Evolutionary conservation across 108 stramenopile genomes (phyloP), one percentile per base, ranked within the genome.

Genomic region (Epipyxis sp.): DNA sequence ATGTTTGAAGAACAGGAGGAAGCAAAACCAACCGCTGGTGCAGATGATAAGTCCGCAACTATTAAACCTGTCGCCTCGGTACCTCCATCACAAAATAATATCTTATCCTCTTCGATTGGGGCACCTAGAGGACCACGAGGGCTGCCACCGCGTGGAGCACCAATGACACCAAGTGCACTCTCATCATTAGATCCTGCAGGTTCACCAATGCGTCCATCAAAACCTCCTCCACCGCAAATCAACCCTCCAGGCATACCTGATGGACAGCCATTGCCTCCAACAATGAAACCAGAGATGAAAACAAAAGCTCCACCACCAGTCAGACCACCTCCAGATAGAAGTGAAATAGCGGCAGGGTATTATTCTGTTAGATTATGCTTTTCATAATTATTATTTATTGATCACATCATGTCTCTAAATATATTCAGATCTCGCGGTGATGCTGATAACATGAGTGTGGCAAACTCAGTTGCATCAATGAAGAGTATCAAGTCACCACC

Each of bases 161-260:
- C 41, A 10, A 16, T 32, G 35, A 32, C 30, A 65, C 25, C 25
- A 6, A 65, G 27, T 29, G 61, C 61, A 29, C 30, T 32, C 35
- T 32, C 61, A 32, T 65, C 61, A 13, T 29, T 65, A 6, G 30
- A 16, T 29, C 25, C 34, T 6, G 35, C 35, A 37, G 30, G 61
- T 32, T 10, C 61, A 35, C 13, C 13, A 32, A 29, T 16, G 34
- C 61, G 61, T 32, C 6, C 61, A 35, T 3, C 13, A 32, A 29
- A 32, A 65, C 61, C 61, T 65, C 34, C 34, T 10, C 61, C 61
- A 10, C 61, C 61, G 35, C 61, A 32, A 3, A 16, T 32, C 30
- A 16, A 16, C 34, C 61, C 61, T 13, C 61, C 61, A 13, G 71
- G 71, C 37, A 74, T 74, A 43, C 71, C 71, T 54, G 71, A 10